These are phyloP conservation scores for Avena atlantica DNA, from an alignment of 176 grass and related monocot genomes.

Conservation along the genomic window DNA sequence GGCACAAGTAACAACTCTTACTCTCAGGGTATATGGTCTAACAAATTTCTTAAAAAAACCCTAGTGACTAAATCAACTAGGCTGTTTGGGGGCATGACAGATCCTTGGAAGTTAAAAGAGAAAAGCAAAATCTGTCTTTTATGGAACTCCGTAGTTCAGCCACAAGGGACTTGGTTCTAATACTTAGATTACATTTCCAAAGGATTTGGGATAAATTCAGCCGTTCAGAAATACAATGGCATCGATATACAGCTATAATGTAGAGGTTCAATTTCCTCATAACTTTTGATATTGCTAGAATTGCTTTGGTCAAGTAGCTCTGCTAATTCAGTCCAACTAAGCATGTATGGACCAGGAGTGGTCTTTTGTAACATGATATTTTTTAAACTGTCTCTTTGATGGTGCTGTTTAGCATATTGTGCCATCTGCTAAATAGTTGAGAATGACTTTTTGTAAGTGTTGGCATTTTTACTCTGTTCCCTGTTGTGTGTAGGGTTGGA, in stretches of 20 bases:
- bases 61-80: constrained; percentile 27
- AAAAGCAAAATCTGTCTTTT: neutral
- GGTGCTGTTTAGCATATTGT: constrained; percentile 34
- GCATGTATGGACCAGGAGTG: constrained; percentile 3
- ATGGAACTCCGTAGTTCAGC: neutral
- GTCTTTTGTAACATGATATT: neutral
- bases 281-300: constrained; percentile 9
- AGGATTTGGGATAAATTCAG: constrained; percentile 9
- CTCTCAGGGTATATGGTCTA: neutral
- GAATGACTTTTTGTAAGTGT: neutral
- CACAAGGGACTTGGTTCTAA: constrained; percentile 16
- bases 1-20: neutral
- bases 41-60: constrained; percentile 20
- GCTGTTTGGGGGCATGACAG: neutral
- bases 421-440: constrained; percentile 20
- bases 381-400: neutral
- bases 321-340: constrained; percentile 33
- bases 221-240: neutral
- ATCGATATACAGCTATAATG: constrained; percentile 2
- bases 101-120: constrained; percentile 15
- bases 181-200: constrained; percentile 29
- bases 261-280: constrained; percentile 10
- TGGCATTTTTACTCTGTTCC: neutral
- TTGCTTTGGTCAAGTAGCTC: constrained; percentile 12
- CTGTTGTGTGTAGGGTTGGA: constrained; percentile 67